Base-by-base conservation (phyloP, 768 basidiomycete species). In the Tulasnella sp. region DNA sequence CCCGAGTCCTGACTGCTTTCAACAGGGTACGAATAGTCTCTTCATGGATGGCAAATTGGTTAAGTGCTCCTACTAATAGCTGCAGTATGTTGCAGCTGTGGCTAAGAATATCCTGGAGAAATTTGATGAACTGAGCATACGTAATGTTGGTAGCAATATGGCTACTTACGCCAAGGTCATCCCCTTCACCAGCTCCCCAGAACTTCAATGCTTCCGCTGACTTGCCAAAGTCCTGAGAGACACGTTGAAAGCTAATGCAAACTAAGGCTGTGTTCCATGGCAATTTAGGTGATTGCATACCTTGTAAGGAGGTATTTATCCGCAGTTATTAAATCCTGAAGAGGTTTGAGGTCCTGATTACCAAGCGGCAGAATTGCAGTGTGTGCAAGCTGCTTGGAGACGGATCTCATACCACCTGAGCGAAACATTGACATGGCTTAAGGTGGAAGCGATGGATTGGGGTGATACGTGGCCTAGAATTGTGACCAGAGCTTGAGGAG, bases 301-400 rank as follows among this genome's bases (percentile, higher is more conserved):
- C 83, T 75, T 42, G 71, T 66, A 27, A 92, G 70, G 6, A 92
- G 79, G 5, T 74, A 67, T 68, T 96, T 96, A 66, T 95, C 90
- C 1, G 84, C 76, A 2, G 78, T 81, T 50, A 96, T 96, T 56
- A 93, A 72, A 60, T 91, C 89, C 62, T 95, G 90, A 6, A 95
- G 68, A 0, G 80, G 77, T 24, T 81, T 69, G 3, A 91, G 66
- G 62, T 92, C 90, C 59, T 79, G 78, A 63, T 88, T 90, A 1
- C 75, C 75, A 15, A 70, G 68, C 0, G 77, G 70, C 37, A 89
- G 83, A 5, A 91, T 69, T 3, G 85, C 83, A 1, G 88, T 90
- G 65, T 93, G 90, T 2, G 90, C 90, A 63, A 93, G 75, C 66
- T 80, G 87, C 32, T 81, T 40, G 9, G 27, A 34, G 41, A 55